These are phyloP conservation scores for Porphyrellus cyaneotinctus DNA, from an alignment of 768 basidiomycete genomes.

Conservation along the genomic window DNA sequence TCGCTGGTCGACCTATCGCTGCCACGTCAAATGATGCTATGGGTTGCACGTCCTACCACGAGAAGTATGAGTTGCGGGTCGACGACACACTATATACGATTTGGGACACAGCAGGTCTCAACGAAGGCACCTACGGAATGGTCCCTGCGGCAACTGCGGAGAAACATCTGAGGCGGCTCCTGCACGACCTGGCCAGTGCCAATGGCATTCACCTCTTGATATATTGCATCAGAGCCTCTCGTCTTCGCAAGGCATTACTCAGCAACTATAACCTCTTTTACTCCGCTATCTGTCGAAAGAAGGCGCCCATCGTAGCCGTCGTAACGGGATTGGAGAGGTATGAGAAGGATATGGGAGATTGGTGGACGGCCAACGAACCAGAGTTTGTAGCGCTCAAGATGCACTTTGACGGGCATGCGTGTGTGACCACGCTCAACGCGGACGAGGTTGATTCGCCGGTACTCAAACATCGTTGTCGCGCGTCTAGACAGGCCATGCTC, in stretches of 20 bases:
- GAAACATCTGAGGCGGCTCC: constrained; percentile 21
- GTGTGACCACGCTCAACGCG: constrained; percentile 35
- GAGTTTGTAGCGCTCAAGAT: constrained; percentile 30
- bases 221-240: constrained; percentile 33
- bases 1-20: constrained; percentile 38
- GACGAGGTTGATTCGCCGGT: constrained; percentile 28
- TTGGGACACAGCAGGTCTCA: constrained; percentile 40
- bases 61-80: constrained; percentile 26
- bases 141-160: constrained; percentile 30
- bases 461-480: constrained; percentile 26
- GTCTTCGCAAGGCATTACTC: constrained; percentile 25
- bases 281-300: constrained; percentile 32
- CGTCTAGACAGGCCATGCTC: constrained; percentile 22
- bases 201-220: constrained; percentile 29
- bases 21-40: constrained; percentile 30
- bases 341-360: constrained; percentile 25
- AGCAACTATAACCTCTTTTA: constrained; percentile 38
- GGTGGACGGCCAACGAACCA: constrained; percentile 33
- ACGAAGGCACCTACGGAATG: constrained; percentile 32
- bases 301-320: constrained; percentile 36
- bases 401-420: constrained; percentile 35
- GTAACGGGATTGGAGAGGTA: constrained; percentile 39
- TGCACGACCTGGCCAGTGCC: constrained; percentile 24
- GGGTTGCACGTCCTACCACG: constrained; percentile 34
- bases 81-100: constrained; percentile 23